A percentile compares a stretch with the other conserved stretches of the same genome.
These are phyloP conservation scores for Coemansia sp. DNA, from an alignment of 192 early-diverging fungal genomes.

Conservation along the genomic window DNA sequence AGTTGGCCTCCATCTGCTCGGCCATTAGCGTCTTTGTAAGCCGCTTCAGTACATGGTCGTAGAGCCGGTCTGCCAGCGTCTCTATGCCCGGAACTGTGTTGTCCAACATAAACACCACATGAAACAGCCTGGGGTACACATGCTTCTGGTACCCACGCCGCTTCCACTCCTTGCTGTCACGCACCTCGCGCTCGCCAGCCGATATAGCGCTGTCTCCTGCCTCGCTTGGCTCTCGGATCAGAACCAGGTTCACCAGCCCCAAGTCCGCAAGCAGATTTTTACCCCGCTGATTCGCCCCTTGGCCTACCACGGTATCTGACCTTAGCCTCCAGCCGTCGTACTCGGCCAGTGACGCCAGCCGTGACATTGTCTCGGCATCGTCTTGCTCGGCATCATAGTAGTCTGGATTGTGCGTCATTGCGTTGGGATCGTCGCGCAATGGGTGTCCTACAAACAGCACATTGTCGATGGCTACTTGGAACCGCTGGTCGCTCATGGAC, in stretches of 20 bases:
- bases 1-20: conserved; percentile 56
- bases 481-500: conserved; percentile 77
- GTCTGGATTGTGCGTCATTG: conserved; percentile 62
- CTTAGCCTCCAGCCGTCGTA: conserved; percentile 51
- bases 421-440: conserved; percentile 57
- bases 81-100: conserved; percentile 47
- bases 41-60: conserved; percentile 48
- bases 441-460: conserved; percentile 85
- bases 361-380: conserved; percentile 56
- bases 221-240: conserved; percentile 58
- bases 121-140: conserved; percentile 46
- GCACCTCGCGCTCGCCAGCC: conserved; percentile 56
- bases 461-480: conserved; percentile 87
- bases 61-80: conserved; percentile 48
- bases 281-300: conserved; percentile 29
- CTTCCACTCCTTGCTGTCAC: conserved; percentile 58
- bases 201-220: conserved; percentile 54
- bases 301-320: conserved; percentile 28
- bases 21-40: conserved; percentile 55
- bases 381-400: conserved; percentile 65
- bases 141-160: conserved; percentile 46
- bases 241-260: conserved; percentile 51
- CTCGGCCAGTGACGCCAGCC: conserved; percentile 39
- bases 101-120: conserved; percentile 58
- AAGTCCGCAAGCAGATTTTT: conserved; percentile 51